phyloP scores from a whole-genome alignment of 2,329 filamentous ascomycete species.

The Chaetothyriales sp. region DNA sequence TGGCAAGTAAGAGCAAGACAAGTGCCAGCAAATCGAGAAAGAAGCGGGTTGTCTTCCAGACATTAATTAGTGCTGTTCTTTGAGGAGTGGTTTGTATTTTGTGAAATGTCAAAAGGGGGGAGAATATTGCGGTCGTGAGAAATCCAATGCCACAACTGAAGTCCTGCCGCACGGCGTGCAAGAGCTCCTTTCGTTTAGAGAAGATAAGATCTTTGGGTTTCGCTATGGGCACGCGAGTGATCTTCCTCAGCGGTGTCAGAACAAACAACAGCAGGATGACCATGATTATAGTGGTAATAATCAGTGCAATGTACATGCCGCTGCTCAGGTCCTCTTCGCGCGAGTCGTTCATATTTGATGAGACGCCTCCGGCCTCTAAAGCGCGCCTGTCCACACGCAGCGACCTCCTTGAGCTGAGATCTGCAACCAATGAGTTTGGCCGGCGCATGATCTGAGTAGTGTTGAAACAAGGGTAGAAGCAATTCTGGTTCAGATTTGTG shows the following conservation, averaged over 20 bases:
- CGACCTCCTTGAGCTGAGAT: conserved; percentile 1
- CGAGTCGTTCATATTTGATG: conserved; percentile 6
- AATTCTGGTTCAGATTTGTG: conserved; percentile 17
- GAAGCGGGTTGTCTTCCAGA: neutral
- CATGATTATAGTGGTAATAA: conserved; percentile 18
- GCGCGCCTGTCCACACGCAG: conserved; percentile 1
- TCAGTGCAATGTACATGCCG: conserved; percentile 21
- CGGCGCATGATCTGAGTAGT: conserved; percentile 18
- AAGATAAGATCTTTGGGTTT: conserved; percentile 16
- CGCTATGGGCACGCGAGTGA: conserved; percentile 18
- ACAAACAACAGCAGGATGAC: conserved; percentile 14
- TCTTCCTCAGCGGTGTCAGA: conserved; percentile 15
- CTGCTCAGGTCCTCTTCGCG: conserved; percentile 15
- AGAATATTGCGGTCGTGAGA: neutral
- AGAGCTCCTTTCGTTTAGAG: conserved; percentile 15
- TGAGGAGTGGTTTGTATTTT: neutral
- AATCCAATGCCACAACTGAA: neutral
- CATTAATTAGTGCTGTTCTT: conserved; percentile 1
- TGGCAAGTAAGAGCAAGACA: conserved; percentile 14
- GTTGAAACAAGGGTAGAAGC: conserved; percentile 22
- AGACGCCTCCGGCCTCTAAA: conserved; percentile 1
- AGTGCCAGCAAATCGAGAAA: conserved; percentile 1
- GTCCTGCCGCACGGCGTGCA: conserved; percentile 12
- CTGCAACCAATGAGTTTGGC: conserved; percentile 11
- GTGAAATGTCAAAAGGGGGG: neutral